phyloP scores from a whole-genome alignment of 768 basidiomycete genomes.

The Russula foetens region DNA sequence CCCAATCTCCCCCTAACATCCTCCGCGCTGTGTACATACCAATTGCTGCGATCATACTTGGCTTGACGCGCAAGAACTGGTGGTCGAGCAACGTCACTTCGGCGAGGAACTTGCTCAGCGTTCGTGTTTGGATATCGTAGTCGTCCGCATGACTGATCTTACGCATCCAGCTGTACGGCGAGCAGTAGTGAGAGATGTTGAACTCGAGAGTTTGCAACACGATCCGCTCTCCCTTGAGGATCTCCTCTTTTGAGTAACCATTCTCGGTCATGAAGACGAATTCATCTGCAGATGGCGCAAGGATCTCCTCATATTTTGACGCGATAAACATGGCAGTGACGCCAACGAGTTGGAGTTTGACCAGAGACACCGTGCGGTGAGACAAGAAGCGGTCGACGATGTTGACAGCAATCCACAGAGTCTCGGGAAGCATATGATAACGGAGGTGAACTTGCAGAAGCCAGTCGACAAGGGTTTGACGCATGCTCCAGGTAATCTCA shows the following conservation, averaged over 20 bases:
- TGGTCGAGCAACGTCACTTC: constrained; percentile 93
- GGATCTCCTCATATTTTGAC: constrained; percentile 97
- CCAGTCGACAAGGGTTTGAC: constrained; percentile 97
- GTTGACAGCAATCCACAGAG: constrained; percentile 98
- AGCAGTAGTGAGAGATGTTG: constrained; percentile 94
- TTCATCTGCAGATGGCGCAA: constrained; percentile 95
- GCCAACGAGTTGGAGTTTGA: constrained; percentile 91
- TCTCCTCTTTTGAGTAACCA: constrained; percentile 90
- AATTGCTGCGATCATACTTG: constrained; percentile 88
- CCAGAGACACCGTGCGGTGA: constrained; percentile 63
- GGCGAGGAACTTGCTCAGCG: constrained; percentile 94
- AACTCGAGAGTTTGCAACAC: constrained; percentile 94
- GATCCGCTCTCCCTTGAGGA: constrained; percentile 96
- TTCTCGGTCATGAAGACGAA: constrained; percentile 98
- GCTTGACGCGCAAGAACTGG: constrained; percentile 88
- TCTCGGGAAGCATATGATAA: constrained; percentile 99
- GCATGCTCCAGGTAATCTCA: constrained; percentile 92
- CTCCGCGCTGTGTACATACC: constrained; percentile 93
- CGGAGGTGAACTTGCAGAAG: constrained; percentile 93
- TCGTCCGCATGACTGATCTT: constrained; percentile 98
- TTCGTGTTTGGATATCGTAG: constrained; percentile 96
- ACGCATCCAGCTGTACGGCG: constrained; percentile 98
- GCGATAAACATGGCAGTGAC: constrained; percentile 99
- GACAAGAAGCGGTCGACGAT: constrained; percentile 75
- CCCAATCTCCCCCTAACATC: constrained; percentile 97